These are phyloP conservation scores for Coprinellus micaceus DNA, from an alignment of 768 basidiomycete genomes.

Conservation along the genomic window DNA sequence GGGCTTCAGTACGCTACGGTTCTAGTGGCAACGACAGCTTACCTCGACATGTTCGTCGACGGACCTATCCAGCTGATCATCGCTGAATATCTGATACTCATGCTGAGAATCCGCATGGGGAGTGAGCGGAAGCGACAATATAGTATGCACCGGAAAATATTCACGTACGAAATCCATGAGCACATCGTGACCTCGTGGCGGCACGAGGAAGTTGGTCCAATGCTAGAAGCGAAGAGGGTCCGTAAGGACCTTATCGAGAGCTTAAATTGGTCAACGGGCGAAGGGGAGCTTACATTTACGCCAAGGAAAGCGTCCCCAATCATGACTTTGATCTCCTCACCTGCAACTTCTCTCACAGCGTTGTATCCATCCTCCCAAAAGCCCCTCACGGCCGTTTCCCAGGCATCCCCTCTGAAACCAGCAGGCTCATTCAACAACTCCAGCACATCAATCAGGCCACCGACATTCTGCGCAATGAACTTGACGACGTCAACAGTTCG, in stretches of 20 bases:
- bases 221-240: conserved; percentile 29
- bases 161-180: conserved; percentile 65
- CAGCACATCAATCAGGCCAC: conserved; percentile 56
- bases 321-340: conserved; percentile 53
- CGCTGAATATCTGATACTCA: conserved; percentile 72
- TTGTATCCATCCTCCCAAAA: conserved; percentile 62
- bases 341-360: conserved; percentile 49
- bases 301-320: conserved; percentile 71
- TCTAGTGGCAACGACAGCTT: conserved; percentile 11
- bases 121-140: too few relatives aligned
- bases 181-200: conserved; percentile 50
- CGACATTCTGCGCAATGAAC: conserved; percentile 51
- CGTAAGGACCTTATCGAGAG: conserved; percentile 1
- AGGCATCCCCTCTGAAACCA: conserved; percentile 44
- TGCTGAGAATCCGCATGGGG: conserved; percentile 36
- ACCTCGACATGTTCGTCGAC: conserved; percentile 56
- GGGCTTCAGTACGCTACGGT: not conserved
- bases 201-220: conserved; percentile 59
- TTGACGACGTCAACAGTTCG: conserved; percentile 57
- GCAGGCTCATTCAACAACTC: conserved; percentile 72
- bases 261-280: not conserved
- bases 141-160: too few relatives aligned
- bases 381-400: conserved; percentile 40
- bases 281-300: conserved; percentile 37
- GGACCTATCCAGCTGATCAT: conserved; percentile 49